These are phyloP conservation scores for Chrysanthemum seticuspe DNA, from an alignment of 129 eudicot genomes.

Conservation along the genomic window DNA sequence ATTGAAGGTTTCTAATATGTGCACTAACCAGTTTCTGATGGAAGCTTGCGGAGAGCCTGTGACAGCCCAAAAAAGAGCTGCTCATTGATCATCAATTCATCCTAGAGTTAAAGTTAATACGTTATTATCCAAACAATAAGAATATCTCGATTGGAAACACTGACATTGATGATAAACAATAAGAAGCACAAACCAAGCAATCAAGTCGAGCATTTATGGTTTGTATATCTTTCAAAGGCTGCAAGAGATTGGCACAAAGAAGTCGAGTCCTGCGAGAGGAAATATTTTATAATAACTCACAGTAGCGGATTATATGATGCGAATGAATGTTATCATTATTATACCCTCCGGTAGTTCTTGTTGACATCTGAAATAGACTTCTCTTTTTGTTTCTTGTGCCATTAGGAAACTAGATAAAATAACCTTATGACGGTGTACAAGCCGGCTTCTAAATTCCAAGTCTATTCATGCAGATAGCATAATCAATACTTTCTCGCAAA, in stretches of 20 bases:
- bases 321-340: conserved; percentile 11
- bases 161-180: conserved; percentile 13
- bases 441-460: too few relatives aligned
- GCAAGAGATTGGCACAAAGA: conserved; percentile 95
- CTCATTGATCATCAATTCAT: conserved; percentile 95
- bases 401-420: too few relatives aligned
- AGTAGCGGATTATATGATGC: background rate
- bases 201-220: conserved; percentile 95
- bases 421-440: too few relatives aligned
- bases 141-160: background rate
- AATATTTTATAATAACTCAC: background rate
- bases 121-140: conserved; percentile 7
- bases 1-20: background rate
- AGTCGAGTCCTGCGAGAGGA: conserved; percentile 78
- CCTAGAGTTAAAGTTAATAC: conserved; percentile 45
- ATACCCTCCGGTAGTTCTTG: conserved; percentile 96
- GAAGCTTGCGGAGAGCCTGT: conserved; percentile 94
- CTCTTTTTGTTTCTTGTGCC: conserved; percentile 90
- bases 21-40: conserved; percentile 87
- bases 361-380: conserved; percentile 92
- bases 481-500: too few relatives aligned
- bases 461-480: too few relatives aligned
- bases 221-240: conserved; percentile 85
- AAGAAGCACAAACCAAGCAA: conserved; percentile 70
- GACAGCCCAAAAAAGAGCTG: conserved; percentile 94